Conservation (phyloP, 2,329 filamentous ascomycete genomes). For the Aspergillus niger region DNA sequence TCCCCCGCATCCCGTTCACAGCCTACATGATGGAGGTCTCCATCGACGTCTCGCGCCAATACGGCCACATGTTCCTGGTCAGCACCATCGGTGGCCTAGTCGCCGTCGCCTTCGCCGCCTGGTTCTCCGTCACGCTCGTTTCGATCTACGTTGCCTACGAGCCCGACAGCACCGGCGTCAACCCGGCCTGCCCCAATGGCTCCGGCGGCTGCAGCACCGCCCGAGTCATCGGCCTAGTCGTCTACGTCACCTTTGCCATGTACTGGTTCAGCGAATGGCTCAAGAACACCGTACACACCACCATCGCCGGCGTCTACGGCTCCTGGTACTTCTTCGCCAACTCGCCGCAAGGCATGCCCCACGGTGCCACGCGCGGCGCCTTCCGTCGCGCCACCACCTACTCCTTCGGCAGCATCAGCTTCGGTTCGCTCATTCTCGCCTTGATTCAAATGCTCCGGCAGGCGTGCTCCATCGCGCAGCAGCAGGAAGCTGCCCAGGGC, state of each 20-base stretch:
- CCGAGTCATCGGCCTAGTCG: slow-evolving; percentile 80
- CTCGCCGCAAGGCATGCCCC: slow-evolving; percentile 67
- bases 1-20: slow-evolving; percentile 84
- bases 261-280: slow-evolving; percentile 95
- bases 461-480: slow-evolving; percentile 74
- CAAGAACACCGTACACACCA: slow-evolving; percentile 90
- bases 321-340: slow-evolving; percentile 84
- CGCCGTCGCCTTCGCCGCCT: slow-evolving; percentile 75
- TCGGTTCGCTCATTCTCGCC: slow-evolving; percentile 83
- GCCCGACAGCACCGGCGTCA: slow-evolving; percentile 52
- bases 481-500: slow-evolving; percentile 64
- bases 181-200: slow-evolving; percentile 57
- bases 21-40: slow-evolving; percentile 84
- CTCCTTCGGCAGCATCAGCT: slow-evolving; percentile 86
- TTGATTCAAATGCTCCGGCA: slow-evolving; percentile 85
- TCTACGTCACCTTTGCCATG: slow-evolving; percentile 85
- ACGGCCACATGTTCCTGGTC: slow-evolving; percentile 83
- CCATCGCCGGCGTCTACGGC: slow-evolving; percentile 84
- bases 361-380: slow-evolving; percentile 78
- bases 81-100: slow-evolving; percentile 79
- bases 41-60: slow-evolving; percentile 80
- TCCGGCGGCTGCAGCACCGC: slow-evolving; percentile 65
- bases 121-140: slow-evolving; percentile 84
- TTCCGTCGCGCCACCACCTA: slow-evolving; percentile 81
- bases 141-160: slow-evolving; percentile 83